A percentile compares a stretch with the other conserved stretches of the same genome.
Evolutionary conservation across 495 filamentous ascomycete genomes (phyloP).

Genomic region (Elasticomyces elasticus): DNA sequence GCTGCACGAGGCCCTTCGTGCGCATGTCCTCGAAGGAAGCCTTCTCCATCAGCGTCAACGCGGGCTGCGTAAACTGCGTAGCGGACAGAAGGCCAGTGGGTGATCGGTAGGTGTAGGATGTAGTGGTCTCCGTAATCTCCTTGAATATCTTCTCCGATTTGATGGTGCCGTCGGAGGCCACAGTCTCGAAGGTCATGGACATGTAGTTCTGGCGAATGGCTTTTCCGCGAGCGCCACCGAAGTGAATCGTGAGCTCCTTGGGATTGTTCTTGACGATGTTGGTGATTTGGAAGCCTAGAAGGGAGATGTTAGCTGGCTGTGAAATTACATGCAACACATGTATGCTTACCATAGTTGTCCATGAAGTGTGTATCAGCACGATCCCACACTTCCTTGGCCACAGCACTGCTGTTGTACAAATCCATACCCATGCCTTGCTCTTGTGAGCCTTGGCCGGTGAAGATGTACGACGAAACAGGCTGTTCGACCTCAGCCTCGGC

Average conservation of each 20-base stretch:
- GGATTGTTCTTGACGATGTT: conserved; percentile 99
- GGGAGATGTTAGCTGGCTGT: conserved; percentile 32
- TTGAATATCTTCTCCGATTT: conserved; percentile 99
- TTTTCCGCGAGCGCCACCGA: conserved; percentile 92
- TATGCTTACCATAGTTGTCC: conserved; percentile 81
- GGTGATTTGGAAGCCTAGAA: conserved; percentile 80
- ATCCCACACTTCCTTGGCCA: conserved; percentile 97
- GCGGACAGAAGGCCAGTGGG: conserved; percentile 92
- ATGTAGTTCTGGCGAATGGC: conserved; percentile 98
- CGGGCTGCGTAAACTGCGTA: conserved; percentile 97
- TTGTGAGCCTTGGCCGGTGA: conserved; percentile 95
- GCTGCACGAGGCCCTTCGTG: conserved; percentile 87
- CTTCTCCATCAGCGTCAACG: conserved; percentile 98
- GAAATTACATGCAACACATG: background rate
- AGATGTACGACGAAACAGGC: conserved; percentile 93
- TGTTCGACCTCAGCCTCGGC: conserved; percentile 98
- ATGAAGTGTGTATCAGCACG: conserved; percentile 95
- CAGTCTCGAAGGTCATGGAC: conserved; percentile 98
- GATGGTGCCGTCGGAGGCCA: conserved; percentile 77
- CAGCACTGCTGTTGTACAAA: conserved; percentile 80
- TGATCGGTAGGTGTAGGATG: conserved; percentile 92
- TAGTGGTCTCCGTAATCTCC: conserved; percentile 80
- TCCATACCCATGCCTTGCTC: conserved; percentile 99
- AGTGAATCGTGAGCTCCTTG: conserved; percentile 97
- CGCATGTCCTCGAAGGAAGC: conserved; percentile 99